phyloP scores from a whole-genome alignment of 1,284 basidiomycete genomes.

The Naganishia cerealis region DNA sequence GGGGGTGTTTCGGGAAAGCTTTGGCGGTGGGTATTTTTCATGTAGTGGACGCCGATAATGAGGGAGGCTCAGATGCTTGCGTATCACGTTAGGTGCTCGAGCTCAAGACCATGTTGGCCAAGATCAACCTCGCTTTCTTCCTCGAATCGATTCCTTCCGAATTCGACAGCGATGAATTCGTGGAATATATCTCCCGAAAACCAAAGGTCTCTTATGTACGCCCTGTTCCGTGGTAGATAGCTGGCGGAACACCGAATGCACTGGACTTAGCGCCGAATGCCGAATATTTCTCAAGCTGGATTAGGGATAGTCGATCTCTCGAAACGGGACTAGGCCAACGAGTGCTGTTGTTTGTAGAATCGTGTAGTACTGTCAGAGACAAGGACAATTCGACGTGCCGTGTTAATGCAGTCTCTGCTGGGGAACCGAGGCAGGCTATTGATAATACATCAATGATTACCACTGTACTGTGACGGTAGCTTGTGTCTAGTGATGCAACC shows the following conservation, averaged over 20 bases:
- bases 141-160: conserved; percentile 39
- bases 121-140: conserved; percentile 43
- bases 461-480: no score
- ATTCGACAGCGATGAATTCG: conserved; percentile 38
- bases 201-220: conserved; percentile 21
- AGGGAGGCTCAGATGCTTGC: neutral
- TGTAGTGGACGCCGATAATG: neutral
- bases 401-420: no score
- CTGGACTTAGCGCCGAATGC: no score
- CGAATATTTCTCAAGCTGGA: no score
- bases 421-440: no score
- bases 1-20: conserved; percentile 46
- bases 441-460: no score
- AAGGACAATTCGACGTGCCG: no score
- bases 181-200: conserved; percentile 39
- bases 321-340: no score
- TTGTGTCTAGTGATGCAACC: no score
- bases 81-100: conserved; percentile 40
- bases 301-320: no score
- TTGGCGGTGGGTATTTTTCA: conserved; percentile 42
- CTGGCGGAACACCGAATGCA: neutral
- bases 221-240: conserved; percentile 20
- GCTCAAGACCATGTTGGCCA: conserved; percentile 41
- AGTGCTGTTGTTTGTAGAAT: no score
- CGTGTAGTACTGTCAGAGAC: no score